Percentiles rank a stretch among this genome's conserved stretches.
Conservation (phyloP, 169 alveolate genomes). For the Eimeria maxima region DNA sequence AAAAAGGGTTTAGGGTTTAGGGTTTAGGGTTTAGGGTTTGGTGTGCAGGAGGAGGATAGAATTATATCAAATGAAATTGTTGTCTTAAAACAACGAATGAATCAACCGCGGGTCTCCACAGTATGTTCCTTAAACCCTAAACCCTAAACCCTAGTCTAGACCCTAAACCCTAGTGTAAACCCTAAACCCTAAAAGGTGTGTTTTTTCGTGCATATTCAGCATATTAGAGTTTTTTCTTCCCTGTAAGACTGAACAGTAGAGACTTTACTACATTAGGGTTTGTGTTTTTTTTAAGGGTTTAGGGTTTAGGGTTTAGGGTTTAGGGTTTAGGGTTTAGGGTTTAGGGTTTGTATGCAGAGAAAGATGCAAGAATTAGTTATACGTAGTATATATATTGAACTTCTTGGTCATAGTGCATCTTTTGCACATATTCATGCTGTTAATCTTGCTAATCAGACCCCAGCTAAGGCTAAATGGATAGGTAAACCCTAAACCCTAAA, state of each 20-base stretch:
- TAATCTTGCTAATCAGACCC: slow-evolving; percentile 93
- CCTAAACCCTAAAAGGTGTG: no score
- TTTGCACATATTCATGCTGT: slow-evolving; percentile 96
- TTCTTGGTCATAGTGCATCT: slow-evolving; percentile 97
- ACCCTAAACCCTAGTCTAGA: slow-evolving; percentile 29
- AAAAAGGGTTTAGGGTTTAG: background rate
- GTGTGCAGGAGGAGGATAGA: slow-evolving; percentile 94
- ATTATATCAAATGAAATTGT: slow-evolving; percentile 93
- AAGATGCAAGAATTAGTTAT: slow-evolving; percentile 88
- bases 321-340: slow-evolving; percentile 32
- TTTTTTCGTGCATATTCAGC: no score
- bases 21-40: background rate
- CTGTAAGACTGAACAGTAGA: no score
- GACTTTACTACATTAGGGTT: no score
- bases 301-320: background rate
- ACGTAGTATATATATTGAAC: slow-evolving; percentile 96
- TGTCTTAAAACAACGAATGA: slow-evolving; percentile 89
- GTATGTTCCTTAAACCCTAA: slow-evolving; percentile 10
- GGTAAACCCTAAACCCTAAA: slow-evolving; percentile 60
- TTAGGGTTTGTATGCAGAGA: slow-evolving; percentile 63
- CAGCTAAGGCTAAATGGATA: slow-evolving; percentile 91
- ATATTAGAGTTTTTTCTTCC: no score
- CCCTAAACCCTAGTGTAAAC: background rate
- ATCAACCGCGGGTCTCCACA: slow-evolving; percentile 88
- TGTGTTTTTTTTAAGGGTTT: background rate